Conservation (phyloP, 1,284 basidiomycete genomes). For the Hemileia vastatrix region DNA sequence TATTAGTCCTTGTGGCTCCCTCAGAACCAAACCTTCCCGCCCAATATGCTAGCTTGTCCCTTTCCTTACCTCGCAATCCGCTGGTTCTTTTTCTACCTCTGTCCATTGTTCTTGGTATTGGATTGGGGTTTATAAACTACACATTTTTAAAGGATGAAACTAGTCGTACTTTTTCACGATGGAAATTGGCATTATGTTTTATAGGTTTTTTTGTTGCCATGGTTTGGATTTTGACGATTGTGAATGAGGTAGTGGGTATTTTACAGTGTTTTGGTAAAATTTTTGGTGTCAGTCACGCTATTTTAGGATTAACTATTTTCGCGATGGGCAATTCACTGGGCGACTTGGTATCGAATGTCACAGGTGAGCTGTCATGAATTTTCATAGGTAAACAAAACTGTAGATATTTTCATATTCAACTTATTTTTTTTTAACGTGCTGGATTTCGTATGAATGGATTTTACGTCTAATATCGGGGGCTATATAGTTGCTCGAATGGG, state of each 20-base stretch:
- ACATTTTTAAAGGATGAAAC: too few relatives aligned
- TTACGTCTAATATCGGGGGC: accelerated
- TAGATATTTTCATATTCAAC: constrained; percentile 56
- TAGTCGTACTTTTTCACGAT: too few relatives aligned
- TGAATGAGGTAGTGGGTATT: constrained; percentile 55
- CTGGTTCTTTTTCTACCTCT: too few relatives aligned
- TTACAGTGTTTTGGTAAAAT: constrained; percentile 77
- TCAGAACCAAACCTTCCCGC: too few relatives aligned
- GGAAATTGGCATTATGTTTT: constrained; percentile 53
- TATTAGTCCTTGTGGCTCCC: too few relatives aligned
- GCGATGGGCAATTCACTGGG: constrained; percentile 92
- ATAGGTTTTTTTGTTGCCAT: constrained; percentile 80
- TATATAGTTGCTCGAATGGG: constrained; percentile 13
- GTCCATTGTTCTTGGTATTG: too few relatives aligned
- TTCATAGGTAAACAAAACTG: too few relatives aligned
- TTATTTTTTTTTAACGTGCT: not conserved
- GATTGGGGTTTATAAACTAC: too few relatives aligned
- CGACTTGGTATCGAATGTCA: constrained; percentile 92
- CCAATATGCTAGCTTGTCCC: too few relatives aligned
- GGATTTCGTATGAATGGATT: not conserved
- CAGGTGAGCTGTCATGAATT: too few relatives aligned
- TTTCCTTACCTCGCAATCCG: too few relatives aligned
- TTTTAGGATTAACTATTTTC: constrained; percentile 91
- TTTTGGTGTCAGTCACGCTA: constrained; percentile 90
- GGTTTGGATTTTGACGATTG: constrained; percentile 91